A percentile compares a stretch with the other conserved stretches of the same genome.
Conservation (phyloP, 257 asterid genomes). For the Ophiorrhiza pumila region DNA sequence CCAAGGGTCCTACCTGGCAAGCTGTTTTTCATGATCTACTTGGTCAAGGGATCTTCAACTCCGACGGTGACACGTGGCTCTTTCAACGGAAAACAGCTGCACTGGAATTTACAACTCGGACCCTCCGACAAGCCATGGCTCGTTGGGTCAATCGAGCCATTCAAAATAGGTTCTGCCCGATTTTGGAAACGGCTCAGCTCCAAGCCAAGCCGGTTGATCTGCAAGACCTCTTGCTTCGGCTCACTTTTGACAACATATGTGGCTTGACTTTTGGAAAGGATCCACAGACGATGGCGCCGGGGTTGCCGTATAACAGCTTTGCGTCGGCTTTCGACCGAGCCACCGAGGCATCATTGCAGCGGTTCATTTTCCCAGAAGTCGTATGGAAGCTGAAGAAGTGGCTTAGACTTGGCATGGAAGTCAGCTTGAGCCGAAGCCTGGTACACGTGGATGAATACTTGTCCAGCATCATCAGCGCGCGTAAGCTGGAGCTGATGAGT, state of each 20-base stretch:
- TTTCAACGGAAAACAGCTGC: constrained; percentile 89
- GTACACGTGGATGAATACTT: constrained; percentile 63
- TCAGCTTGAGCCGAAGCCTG: constrained; percentile 71
- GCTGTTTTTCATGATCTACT: constrained; percentile 83
- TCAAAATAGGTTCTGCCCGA: constrained; percentile 63
- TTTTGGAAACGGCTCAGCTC: constrained; percentile 53
- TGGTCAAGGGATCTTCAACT: constrained; percentile 86
- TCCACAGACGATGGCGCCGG: constrained; percentile 67
- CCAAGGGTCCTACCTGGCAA: constrained; percentile 96
- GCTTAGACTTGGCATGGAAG: constrained; percentile 89
- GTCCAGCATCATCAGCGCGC: constrained; percentile 52
- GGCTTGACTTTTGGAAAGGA: constrained; percentile 93
- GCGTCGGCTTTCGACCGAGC: constrained; percentile 87
- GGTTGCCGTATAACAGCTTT: constrained; percentile 65
- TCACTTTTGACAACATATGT: constrained; percentile 86
- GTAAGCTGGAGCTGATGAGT: constrained; percentile 61
- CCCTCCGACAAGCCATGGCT: constrained; percentile 89
- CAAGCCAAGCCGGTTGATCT: constrained; percentile 58
- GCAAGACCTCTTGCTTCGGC: constrained; percentile 83
- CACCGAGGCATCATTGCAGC: constrained; percentile 81
- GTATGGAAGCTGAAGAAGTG: constrained; percentile 88
- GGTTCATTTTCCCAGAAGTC: constrained; percentile 70
- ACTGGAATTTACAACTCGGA: constrained; percentile 80
- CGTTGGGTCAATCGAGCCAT: constrained; percentile 89
- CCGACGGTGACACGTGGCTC: constrained; percentile 94